Percentiles rank a stretch among this genome's conserved stretches.
phyloP scores from a whole-genome alignment of 1,284 basidiomycete genomes.

The Puccinia triticina region DNA sequence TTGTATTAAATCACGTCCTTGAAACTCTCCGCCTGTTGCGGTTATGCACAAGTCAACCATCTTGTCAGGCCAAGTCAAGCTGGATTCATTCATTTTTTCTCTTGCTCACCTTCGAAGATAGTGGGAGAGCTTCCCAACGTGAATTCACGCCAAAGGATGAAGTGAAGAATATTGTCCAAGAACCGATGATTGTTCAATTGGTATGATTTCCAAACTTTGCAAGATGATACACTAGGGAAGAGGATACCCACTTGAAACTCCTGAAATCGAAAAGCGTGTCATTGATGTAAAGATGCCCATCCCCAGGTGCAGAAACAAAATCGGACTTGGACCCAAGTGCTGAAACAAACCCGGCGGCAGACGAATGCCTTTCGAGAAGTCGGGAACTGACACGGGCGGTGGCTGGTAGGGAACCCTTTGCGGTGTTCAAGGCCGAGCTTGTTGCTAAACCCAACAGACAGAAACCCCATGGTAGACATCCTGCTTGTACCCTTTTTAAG shows the following conservation, averaged over 20 bases:
- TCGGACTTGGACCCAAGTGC: conserved; percentile 7
- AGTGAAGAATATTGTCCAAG: too few species aligned
- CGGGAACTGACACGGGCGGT: neutral
- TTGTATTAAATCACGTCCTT: conserved; percentile 14
- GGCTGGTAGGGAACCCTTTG: neutral
- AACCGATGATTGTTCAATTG: too few species aligned
- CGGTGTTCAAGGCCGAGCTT: neutral
- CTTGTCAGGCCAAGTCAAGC: too few species aligned
- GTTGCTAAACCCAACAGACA: neutral
- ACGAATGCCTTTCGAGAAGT: neutral
- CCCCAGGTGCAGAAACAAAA: conserved; percentile 35
- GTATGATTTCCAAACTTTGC: too few species aligned
- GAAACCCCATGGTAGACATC: neutral
- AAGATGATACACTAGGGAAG: too few species aligned
- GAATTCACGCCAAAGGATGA: too few species aligned
- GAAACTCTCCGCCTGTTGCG: conserved; percentile 25
- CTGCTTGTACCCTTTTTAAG: neutral
- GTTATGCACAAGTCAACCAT: too few species aligned
- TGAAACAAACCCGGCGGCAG: neutral
- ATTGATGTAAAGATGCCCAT: conserved; percentile 44
- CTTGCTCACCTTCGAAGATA: conserved; percentile 26
- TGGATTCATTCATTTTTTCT: neutral
- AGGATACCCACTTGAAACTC: conserved; percentile 44
- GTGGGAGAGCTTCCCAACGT: conserved; percentile 7
- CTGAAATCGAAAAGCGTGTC: conserved; percentile 45